Evolutionary conservation across 495 filamentous ascomycete genomes (phyloP).

Genomic region (Annulohypoxylon bovei): DNA sequence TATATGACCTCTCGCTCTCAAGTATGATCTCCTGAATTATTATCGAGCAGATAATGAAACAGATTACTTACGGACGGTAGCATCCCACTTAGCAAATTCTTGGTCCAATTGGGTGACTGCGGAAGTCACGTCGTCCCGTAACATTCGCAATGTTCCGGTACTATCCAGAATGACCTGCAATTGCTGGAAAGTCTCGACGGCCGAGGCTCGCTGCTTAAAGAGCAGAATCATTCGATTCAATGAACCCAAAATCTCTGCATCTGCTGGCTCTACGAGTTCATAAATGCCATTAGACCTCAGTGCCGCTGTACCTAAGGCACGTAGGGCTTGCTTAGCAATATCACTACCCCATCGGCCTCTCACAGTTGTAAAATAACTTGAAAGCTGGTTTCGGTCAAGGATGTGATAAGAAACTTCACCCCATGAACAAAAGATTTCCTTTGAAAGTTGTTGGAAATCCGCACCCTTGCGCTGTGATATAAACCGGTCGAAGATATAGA

Average conservation of each 20-base stretch:
- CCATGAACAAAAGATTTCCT: neutral
- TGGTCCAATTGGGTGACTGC: slow-evolving; percentile 3
- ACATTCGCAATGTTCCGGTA: slow-evolving; percentile 1
- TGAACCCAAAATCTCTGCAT: slow-evolving; percentile 11
- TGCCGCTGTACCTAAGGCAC: slow-evolving; percentile 1
- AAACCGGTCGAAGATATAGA: slow-evolving; percentile 25
- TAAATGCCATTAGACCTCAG: slow-evolving; percentile 24
- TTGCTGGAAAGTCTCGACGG: slow-evolving; percentile 17
- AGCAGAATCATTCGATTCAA: slow-evolving; percentile 32
- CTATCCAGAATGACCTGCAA: slow-evolving; percentile 15
- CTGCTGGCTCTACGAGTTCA: slow-evolving; percentile 6
- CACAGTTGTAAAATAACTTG: slow-evolving; percentile 1
- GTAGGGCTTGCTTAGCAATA: slow-evolving; percentile 3
- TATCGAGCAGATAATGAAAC: neutral
- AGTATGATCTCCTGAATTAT: neutral
- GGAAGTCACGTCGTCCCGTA: neutral
- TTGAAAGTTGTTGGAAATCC: slow-evolving; percentile 12
- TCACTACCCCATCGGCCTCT: slow-evolving; percentile 29
- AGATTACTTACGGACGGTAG: neutral
- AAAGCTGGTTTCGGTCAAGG: slow-evolving; percentile 13
- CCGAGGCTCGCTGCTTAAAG: neutral
- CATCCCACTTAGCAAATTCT: slow-evolving; percentile 8
- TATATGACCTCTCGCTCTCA: too few species aligned
- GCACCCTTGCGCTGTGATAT: slow-evolving; percentile 21
- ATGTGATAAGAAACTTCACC: slow-evolving; percentile 1